Conservation (phyloP, 108 stramenopile genomes). For the Cyclotella distinguenda region DNA sequence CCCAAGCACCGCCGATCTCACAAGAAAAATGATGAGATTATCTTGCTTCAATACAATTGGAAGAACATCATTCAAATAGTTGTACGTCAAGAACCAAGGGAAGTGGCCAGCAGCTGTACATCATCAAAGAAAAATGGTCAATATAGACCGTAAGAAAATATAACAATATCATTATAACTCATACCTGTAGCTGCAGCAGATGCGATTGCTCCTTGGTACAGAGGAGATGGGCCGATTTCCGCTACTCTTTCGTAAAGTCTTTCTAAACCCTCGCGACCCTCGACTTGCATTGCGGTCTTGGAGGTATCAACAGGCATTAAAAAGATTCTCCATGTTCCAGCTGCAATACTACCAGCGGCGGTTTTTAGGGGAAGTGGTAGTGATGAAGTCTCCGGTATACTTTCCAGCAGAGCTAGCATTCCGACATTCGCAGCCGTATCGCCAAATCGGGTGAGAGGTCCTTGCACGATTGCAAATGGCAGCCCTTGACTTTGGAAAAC, state of each 20-base stretch:
- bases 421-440: constrained; percentile 98
- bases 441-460: constrained; percentile 91
- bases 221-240: constrained; percentile 54
- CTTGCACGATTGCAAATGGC: constrained; percentile 89
- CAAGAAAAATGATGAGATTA: constrained; percentile 69
- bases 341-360: constrained; percentile 67
- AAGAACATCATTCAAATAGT: constrained; percentile 64
- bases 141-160: too few relatives aligned
- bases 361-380: constrained; percentile 78
- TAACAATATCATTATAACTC: too few relatives aligned
- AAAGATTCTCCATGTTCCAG: constrained; percentile 86
- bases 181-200: constrained; percentile 84
- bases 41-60: constrained; percentile 57
- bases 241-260: constrained; percentile 43
- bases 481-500: constrained; percentile 58
- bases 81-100: constrained; percentile 81
- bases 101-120: constrained; percentile 69
- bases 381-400: constrained; percentile 53
- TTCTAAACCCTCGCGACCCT: constrained; percentile 65
- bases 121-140: too few relatives aligned
- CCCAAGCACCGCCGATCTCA: constrained; percentile 69
- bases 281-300: constrained; percentile 94
- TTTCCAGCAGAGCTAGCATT: constrained; percentile 78
- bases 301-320: constrained; percentile 94
- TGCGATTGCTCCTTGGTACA: constrained; percentile 86